These are phyloP conservation scores for Schizochytrium sp. DNA, from an alignment of 108 stramenopile species.

Conservation along the genomic window DNA sequence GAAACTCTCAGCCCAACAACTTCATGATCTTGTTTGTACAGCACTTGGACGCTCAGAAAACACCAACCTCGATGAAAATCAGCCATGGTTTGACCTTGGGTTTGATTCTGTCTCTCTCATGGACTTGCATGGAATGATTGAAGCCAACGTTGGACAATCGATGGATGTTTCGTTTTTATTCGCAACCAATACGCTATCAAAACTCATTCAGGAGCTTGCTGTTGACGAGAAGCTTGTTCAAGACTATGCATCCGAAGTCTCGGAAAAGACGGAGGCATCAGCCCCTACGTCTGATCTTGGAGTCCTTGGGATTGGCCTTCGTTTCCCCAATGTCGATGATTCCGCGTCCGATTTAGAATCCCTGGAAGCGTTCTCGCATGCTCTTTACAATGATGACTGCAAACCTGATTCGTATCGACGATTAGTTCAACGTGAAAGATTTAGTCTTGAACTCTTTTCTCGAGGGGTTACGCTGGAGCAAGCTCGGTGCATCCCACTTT, in stretches of 20 bases:
- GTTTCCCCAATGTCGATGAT: background rate
- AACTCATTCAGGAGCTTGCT: background rate
- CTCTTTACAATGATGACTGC: slow-evolving; percentile 13
- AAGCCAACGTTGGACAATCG: background rate
- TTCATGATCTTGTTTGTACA: background rate
- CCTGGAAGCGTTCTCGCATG: background rate
- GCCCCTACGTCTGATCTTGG: background rate
- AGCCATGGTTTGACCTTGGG: slow-evolving; percentile 41
- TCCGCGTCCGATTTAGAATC: slow-evolving; percentile 16
- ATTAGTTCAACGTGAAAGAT: slow-evolving; percentile 20
- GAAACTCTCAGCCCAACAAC: background rate
- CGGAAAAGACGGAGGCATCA: background rate
- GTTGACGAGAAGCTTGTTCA: background rate
- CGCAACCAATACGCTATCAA: background rate
- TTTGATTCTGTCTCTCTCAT: slow-evolving; percentile 56
- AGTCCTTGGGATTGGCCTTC: slow-evolving; percentile 30
- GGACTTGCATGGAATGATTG: background rate
- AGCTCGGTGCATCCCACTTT: slow-evolving; percentile 41
- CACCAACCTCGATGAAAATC: background rate
- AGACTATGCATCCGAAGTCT: background rate
- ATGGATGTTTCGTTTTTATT: slow-evolving; percentile 44
- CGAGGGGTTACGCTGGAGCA: background rate
- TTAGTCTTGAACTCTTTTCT: background rate
- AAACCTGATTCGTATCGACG: background rate
- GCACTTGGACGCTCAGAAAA: background rate